Evolutionary conservation across 1,284 basidiomycete genomes (phyloP), one percentile per base, ranked within the genome.

Genomic region (Trametes hirsuta): DNA sequence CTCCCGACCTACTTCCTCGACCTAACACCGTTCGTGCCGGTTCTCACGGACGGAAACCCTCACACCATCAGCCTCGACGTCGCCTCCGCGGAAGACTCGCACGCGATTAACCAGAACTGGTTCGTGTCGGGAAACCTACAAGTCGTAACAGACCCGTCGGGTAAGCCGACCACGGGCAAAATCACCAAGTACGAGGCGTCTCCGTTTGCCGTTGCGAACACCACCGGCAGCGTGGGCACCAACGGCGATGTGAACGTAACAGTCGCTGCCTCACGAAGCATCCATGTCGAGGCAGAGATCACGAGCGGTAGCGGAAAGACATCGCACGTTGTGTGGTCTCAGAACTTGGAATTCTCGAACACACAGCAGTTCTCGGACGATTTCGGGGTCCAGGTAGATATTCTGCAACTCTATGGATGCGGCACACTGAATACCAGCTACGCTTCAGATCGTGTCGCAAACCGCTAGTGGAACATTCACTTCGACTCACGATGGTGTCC

Each of bases 1-100:
- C 79, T 91, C 30, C 91, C 92, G 0, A 90, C 86, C 2, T 93
- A 94, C 73, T 86, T 86, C 68, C 68, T 93, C 42, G 92, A 94
- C 71, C 75, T 93, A 53, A 91, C 91, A 14, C 90, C 91, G 1
- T 94, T 93, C 71, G 79, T 90, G 1, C 90, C 89, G 5, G 68
- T 85, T 21, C 78, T 94, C 40, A 80, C 87, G 0, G 90, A 93
- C 67, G 87, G 86, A 1, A 71, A 81, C 22, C 76, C 86, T 21
- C 91, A 94, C 70, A 84, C 75, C 40, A 82, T 93, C 66, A 83
- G 84, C 46, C 76, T 94, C 22, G 86, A 90, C 63, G 88, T 94
- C 30, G 84, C 81, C 14, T 91, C 90, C 1, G 87, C 88, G 4
- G 90, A 93, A 68, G 65, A 74, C 2, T 81, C 90, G 65, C 85